Evolutionary conservation across 176 grass and related monocot species (phyloP), one percentile per base, ranked within the genome.

Genomic region (Rhynchospora pubera): DNA sequence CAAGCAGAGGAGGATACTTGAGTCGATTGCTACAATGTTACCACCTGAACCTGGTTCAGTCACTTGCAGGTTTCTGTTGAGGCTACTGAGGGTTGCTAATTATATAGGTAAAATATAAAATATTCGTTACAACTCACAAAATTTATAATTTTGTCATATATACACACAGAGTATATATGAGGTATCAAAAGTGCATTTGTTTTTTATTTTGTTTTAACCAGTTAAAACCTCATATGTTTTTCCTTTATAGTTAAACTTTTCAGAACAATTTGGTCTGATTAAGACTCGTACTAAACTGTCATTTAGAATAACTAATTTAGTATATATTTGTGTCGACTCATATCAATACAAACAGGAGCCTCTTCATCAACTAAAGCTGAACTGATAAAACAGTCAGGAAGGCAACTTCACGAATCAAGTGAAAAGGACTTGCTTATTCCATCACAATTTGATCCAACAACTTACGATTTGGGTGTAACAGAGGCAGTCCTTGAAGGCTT

Each of bases 1-100:
- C 62, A 90, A 76, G 73, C 88, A 94, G 83, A 84, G 87, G n/a
- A 91, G 90, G 73, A 88, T 92, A 46, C 85, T 98, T 15, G 92
- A 98, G 85, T 88, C 95, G 28, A 67, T 98, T 43, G 92, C 93
- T 4, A 91, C 85, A 26, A 98, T 98, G 92, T 91, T 98, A 69
- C 95, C 95, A 1, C 18, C 71, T 0, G 89, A 91, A 74, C 61
- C 68, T 2, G 90, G 92, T 13, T 82, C 95, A 0, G 92, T 98
- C 50, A 91, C 95, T 1, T 89, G 90, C 5, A 66, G 85, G 30
- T 94, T 98, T 84, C 80, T 93, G 45, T 90, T 98, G n/a, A 88
- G 92, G 74, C 84, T 98, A 28, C 87, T 98, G 32, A 91, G 90
- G 2, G 83, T 93, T 44, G 95, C 95, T 3, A 94, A 87, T 86